Percentiles rank a stretch among this genome's conserved stretches.
These are phyloP conservation scores for Fusarium tanahbumbuense DNA, from an alignment of 2,329 filamentous ascomycete species.

Conservation along the genomic window DNA sequence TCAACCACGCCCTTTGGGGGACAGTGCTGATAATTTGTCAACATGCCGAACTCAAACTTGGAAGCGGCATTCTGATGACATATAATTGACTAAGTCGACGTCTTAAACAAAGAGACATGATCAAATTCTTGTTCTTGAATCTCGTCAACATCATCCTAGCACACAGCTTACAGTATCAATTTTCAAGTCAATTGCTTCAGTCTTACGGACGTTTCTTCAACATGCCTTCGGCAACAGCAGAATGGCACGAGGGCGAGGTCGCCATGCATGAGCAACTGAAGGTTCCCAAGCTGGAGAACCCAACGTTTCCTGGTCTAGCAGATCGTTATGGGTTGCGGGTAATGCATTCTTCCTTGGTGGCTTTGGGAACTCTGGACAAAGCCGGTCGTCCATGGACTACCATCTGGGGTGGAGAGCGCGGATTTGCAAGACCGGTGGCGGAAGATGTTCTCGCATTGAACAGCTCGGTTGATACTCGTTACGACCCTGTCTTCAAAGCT, in stretches of 20 bases:
- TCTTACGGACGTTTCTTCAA: slow-evolving; percentile 11
- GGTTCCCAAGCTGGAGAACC: slow-evolving; percentile 70
- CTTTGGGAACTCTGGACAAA: slow-evolving; percentile 77
- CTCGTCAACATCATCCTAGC: slow-evolving; percentile 7
- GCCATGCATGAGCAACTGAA: slow-evolving; percentile 72
- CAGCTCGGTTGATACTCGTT: slow-evolving; percentile 66
- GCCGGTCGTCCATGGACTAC: slow-evolving; percentile 79
- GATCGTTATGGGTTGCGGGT: slow-evolving; percentile 71
- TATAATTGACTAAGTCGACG: slow-evolving; percentile 12
- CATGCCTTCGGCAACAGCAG: slow-evolving; percentile 47
- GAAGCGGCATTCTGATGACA: slow-evolving; percentile 16
- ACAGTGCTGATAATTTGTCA: slow-evolving; percentile 29
- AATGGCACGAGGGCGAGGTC: slow-evolving; percentile 74
- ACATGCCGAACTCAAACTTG: neutral
- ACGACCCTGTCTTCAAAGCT: slow-evolving; percentile 77
- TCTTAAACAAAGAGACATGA: neutral
- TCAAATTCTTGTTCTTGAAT: slow-evolving; percentile 7
- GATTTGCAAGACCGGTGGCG: slow-evolving; percentile 73
- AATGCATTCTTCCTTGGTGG: slow-evolving; percentile 72
- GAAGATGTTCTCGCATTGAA: slow-evolving; percentile 72
- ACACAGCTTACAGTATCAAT: slow-evolving; percentile 13
- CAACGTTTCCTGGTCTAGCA: slow-evolving; percentile 73
- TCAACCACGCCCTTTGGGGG: slow-evolving; percentile 32
- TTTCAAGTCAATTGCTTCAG: slow-evolving; percentile 7
- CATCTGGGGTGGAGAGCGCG: slow-evolving; percentile 78